phyloP scores from a whole-genome alignment of 345 rosid species.

The Bruguiera parviflora region DNA sequence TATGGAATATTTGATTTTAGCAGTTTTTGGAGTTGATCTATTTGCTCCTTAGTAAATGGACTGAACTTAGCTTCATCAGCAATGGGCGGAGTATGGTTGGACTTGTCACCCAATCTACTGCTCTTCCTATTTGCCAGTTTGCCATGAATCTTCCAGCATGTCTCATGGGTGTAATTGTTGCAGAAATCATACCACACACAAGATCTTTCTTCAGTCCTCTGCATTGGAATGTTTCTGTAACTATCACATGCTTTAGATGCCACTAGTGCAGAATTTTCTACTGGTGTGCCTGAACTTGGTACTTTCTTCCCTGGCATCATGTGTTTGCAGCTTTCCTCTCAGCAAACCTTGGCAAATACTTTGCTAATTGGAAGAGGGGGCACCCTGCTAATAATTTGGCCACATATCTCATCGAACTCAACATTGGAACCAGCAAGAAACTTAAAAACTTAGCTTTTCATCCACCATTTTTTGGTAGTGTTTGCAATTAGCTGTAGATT shows the following conservation, averaged over 20 bases:
- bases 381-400: not conserved
- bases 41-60: not conserved
- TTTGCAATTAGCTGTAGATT: not conserved
- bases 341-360: not conserved
- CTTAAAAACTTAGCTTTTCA: not conserved
- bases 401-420: not conserved
- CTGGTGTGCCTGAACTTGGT: too few relatives aligned
- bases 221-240: not conserved
- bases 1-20: not conserved
- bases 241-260: not conserved
- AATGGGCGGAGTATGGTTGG: too few relatives aligned
- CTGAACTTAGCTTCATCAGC: not conserved
- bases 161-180: not conserved
- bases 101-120: not conserved
- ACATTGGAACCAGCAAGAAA: constrained; percentile 3
- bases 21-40: not conserved
- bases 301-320: not conserved
- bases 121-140: not conserved
- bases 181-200: not conserved
- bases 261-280: not conserved
- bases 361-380: not conserved
- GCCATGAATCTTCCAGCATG: not conserved
- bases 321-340: not conserved
- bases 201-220: not conserved
- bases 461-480: not conserved